These are phyloP conservation scores for Thymus mandschuricus DNA, from an alignment of 257 asterid genomes.

Conservation along the genomic window DNA sequence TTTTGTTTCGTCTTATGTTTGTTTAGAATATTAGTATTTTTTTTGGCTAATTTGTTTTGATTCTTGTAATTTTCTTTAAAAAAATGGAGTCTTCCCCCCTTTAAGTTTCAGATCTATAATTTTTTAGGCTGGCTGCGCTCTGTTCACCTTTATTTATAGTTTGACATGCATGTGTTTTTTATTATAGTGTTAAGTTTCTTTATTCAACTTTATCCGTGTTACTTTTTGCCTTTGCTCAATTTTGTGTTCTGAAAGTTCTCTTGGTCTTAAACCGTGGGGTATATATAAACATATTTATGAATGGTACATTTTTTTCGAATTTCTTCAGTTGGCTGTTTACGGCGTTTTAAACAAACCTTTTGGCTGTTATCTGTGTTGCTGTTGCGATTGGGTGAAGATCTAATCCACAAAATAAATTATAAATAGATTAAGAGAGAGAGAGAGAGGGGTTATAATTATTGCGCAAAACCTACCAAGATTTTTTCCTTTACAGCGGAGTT, in stretches of 20 bases:
- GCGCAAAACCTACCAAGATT: too few relatives aligned
- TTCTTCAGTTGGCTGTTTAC: background rate
- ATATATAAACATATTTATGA: background rate
- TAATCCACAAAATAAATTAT: too few relatives aligned
- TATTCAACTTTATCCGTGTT: background rate
- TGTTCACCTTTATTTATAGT: slow-evolving; percentile 4
- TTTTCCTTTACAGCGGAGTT: too few relatives aligned
- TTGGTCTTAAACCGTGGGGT: background rate
- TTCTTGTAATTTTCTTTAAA: background rate
- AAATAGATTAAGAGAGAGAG: too few relatives aligned
- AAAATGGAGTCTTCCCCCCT: background rate
- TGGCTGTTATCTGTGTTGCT: background rate
- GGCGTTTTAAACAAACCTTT: background rate
- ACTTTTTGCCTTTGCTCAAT: background rate
- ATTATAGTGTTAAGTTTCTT: background rate
- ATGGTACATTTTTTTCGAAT: background rate
- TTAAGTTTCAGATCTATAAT: slow-evolving; percentile 6
- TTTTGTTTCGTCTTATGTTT: background rate
- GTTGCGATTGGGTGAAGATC: too few relatives aligned
- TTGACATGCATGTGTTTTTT: slow-evolving; percentile 26
- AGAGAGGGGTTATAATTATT: too few relatives aligned
- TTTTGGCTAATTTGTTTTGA: background rate
- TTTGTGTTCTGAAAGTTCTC: slow-evolving; percentile 1
- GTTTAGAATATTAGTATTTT: background rate
- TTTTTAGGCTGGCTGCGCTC: background rate